Evolutionary conservation across 2,329 filamentous ascomycete species (phyloP), one percentile per base, ranked within the genome.

Genomic region (Dactylellina cionopaga): DNA sequence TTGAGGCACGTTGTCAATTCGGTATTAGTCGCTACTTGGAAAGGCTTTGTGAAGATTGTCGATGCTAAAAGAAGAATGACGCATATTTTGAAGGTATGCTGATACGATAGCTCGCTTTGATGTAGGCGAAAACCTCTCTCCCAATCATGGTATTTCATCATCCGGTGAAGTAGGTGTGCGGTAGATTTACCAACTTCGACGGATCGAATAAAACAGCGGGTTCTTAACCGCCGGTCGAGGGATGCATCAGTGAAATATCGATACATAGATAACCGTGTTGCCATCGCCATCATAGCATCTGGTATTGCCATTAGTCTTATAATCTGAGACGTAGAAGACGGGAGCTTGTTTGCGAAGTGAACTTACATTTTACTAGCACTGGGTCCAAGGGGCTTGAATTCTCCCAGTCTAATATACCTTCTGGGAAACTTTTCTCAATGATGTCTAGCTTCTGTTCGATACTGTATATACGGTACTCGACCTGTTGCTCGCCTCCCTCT

Each of bases 101-200:
- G 72, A 24, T 75, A 71, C 0, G 74, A 74, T 39, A 77, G 44
- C 19, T 78, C 76, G 29, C 76, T 76, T n/a, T 76, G 75, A 5
- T 75, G 65, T 10, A 76, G 65, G 13, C 75, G 75, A 39, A 77
- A 77, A 0, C 63, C 58, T 13, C 54, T 54, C 51, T 77, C 76
- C 59, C 75, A 77, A 27, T 66, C 56, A 2, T 62, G 73, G 7
- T 70, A 56, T 33, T 75, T 68, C 43, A 72, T 73, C 52, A 75
- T 74, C 10, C 76, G 74, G 10, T 69, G 74, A 25, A 77, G 62
- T 10, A 77, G 59, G 17, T 76, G 75, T 19, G 74, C 74, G 17
- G 74, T 76, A 17, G 76, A 74, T 51, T 77, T 77, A 15, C 75
- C 73, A 24, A 77, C 76, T 44, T 76, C 75, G 6, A 77, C 71